A percentile compares a stretch with the other conserved stretches of the same genome.
Conservation (phyloP, 73 alveolate species). For the Strombidium stylifer region DNA sequence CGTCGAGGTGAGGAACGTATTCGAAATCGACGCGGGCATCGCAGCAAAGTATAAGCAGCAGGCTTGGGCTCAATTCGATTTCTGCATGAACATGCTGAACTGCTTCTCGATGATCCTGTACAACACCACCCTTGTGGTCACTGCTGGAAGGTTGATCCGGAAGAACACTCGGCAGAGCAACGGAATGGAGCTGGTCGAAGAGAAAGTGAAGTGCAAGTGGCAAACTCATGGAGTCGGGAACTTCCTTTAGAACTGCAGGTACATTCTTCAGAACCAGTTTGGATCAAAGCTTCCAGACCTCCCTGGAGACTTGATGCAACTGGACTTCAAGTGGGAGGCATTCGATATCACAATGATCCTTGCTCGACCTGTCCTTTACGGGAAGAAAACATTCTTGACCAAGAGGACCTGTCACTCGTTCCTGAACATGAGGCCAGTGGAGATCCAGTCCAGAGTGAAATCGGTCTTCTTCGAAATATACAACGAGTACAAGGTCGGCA, state of each 20-base stretch:
- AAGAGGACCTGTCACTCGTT: constrained; percentile 11
- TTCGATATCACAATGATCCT: too few species aligned
- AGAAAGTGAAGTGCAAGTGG: too few species aligned
- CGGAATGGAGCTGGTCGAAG: too few species aligned
- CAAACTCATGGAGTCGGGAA: too few species aligned
- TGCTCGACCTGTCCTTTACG: constrained; percentile 15
- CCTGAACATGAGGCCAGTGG: constrained; percentile 33
- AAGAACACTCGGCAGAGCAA: too few species aligned
- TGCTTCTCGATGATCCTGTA: background rate
- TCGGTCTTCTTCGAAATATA: constrained; percentile 17
- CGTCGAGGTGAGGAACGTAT: constrained; percentile 16
- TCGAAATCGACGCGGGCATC: background rate
- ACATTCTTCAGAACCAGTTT: too few species aligned
- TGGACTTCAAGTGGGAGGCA: too few species aligned
- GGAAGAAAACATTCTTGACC: background rate
- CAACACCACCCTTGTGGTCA: too few species aligned
- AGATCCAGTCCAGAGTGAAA: background rate
- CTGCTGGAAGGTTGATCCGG: too few species aligned
- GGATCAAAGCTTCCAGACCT: too few species aligned
- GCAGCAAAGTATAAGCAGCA: background rate
- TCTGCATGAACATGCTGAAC: background rate
- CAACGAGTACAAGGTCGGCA: constrained; percentile 15
- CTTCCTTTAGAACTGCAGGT: too few species aligned
- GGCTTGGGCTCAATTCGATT: background rate
- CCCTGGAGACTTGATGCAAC: too few species aligned